A percentile compares a stretch with the other conserved stretches of the same genome.
Evolutionary conservation across 2,329 filamentous ascomycete species (phyloP).

Genomic region (Hymenoscyphus occultus): DNA sequence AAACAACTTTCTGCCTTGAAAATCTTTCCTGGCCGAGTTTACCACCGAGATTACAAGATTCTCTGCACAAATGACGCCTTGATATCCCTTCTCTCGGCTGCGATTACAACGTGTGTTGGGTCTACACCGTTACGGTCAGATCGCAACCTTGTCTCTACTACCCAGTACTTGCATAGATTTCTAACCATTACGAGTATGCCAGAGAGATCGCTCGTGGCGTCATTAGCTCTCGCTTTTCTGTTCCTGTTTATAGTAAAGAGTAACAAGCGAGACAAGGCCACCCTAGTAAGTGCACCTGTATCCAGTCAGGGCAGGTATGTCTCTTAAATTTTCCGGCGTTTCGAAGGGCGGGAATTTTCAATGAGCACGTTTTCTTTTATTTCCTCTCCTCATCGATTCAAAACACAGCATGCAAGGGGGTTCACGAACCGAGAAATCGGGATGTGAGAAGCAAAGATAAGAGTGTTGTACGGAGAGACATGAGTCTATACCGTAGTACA

Average conservation of each 20-base stretch:
- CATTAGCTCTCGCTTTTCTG: neutral
- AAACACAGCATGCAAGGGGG: neutral
- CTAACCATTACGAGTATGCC: neutral
- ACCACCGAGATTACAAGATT: neutral
- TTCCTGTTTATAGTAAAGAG: neutral
- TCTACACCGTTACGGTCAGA: neutral
- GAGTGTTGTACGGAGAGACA: neutral
- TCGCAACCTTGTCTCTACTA: neutral
- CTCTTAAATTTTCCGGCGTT: neutral
- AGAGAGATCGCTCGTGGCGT: constrained; percentile 1
- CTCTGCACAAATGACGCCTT: neutral
- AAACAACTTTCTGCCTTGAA: neutral
- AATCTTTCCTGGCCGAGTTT: neutral
- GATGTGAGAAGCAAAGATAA: neutral
- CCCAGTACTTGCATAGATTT: neutral
- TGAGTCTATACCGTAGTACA: neutral
- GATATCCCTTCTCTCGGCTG: neutral
- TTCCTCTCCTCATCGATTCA: neutral
- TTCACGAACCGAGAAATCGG: neutral
- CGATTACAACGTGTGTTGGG: neutral
- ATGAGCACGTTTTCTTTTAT: neutral
- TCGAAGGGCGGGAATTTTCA: neutral
- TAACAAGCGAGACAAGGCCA: neutral
- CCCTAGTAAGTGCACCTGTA: neutral
- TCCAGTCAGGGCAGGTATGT: neutral